Conservation (phyloP, 345 rosid species). For the Arabis hirsuta region DNA sequence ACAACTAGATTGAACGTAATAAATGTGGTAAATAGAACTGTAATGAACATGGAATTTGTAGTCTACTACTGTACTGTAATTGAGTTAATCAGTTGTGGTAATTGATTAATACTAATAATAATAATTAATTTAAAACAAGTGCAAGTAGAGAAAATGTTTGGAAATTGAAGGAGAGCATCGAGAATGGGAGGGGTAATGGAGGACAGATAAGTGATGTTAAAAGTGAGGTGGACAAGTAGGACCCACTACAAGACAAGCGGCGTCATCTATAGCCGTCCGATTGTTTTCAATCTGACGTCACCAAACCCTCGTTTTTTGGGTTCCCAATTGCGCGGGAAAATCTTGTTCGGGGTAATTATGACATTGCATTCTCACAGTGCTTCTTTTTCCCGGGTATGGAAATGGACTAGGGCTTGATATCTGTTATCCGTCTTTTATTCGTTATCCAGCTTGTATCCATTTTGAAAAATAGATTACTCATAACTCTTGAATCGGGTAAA, state of each 20-base stretch:
- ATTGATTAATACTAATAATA: too few species aligned
- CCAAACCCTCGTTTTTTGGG: constrained; percentile 20
- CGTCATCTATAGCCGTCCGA: constrained; percentile 41
- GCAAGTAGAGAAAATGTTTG: constrained; percentile 5
- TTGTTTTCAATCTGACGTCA: constrained; percentile 38
- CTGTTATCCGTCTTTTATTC: too few species aligned
- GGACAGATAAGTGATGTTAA: constrained; percentile 32
- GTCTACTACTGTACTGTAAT: neutral
- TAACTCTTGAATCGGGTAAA: too few species aligned
- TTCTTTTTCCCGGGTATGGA: constrained; percentile 24
- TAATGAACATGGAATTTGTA: neutral
- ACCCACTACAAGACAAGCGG: constrained; percentile 33
- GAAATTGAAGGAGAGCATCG: constrained; percentile 6
- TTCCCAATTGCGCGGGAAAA: constrained; percentile 43
- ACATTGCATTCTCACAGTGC: neutral
- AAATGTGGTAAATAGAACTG: too few species aligned
- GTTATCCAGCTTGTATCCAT: too few species aligned
- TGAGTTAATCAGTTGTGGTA: too few species aligned
- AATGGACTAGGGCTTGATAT: too few species aligned
- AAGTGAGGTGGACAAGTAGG: constrained; percentile 43
- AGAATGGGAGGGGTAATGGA: constrained; percentile 21
- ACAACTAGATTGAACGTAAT: too few species aligned
- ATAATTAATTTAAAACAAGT: neutral
- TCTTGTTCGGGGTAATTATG: constrained; percentile 25
- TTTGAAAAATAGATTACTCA: too few species aligned